phyloP scores from a whole-genome alignment of 768 basidiomycete species.

The Pisolithus albus region DNA sequence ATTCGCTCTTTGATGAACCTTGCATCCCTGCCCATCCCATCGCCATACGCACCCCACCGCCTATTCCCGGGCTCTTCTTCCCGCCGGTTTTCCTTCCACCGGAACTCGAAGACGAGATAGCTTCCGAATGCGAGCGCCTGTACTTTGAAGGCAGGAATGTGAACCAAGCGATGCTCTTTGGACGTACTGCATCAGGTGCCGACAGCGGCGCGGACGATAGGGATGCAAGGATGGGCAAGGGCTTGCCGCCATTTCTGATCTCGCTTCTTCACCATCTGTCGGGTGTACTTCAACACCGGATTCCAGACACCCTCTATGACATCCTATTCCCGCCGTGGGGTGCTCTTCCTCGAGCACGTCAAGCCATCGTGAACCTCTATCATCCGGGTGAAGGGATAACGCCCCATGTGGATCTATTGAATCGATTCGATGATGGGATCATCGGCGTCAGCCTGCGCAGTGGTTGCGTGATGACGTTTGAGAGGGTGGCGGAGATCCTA shows the following conservation, averaged over 20 bases:
- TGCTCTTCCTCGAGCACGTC: slow-evolving; percentile 47
- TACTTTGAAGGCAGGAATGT: slow-evolving; percentile 47
- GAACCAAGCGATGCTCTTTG: slow-evolving; percentile 89
- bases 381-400: slow-evolving; percentile 84
- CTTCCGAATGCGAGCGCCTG: slow-evolving; percentile 45
- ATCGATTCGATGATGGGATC: slow-evolving; percentile 84
- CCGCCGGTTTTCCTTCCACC: slow-evolving; percentile 44
- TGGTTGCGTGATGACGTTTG: slow-evolving; percentile 77
- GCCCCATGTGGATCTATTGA: slow-evolving; percentile 79
- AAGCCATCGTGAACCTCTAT: slow-evolving; percentile 89
- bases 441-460: slow-evolving; percentile 79
- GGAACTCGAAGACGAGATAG: slow-evolving; percentile 44
- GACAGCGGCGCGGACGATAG: slow-evolving; percentile 8
- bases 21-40: slow-evolving; percentile 8
- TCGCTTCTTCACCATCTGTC: slow-evolving; percentile 48
- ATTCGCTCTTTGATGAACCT: slow-evolving; percentile 50
- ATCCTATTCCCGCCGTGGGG: slow-evolving; percentile 52
- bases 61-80: slow-evolving; percentile 60
- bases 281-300: slow-evolving; percentile 37
- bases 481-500: slow-evolving; percentile 17
- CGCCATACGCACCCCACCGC: slow-evolving; percentile 37
- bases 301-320: slow-evolving; percentile 44
- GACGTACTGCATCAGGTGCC: slow-evolving; percentile 29
- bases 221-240: slow-evolving; percentile 24
- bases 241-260: slow-evolving; percentile 52